Conservation (phyloP, 305 asterid genomes). For the Solanum chacoense region DNA sequence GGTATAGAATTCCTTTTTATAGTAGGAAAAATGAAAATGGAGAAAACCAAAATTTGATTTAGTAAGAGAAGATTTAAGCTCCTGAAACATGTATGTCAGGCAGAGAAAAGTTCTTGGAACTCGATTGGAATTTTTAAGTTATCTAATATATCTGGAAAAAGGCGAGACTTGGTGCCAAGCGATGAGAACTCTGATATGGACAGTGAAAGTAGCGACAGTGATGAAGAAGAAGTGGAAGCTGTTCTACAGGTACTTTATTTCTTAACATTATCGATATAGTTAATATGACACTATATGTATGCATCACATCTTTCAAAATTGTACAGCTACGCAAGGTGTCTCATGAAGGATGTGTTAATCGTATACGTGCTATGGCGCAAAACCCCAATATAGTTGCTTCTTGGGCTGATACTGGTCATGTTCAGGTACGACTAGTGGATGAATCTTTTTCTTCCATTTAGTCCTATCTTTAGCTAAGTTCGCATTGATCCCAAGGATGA, state of each 20-base stretch:
- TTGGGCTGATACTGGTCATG: slow-evolving; percentile 68
- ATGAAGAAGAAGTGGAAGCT: slow-evolving; percentile 46
- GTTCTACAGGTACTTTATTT: slow-evolving; percentile 33
- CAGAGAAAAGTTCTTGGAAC: background rate
- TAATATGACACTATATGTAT: background rate
- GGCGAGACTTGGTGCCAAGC: slow-evolving; percentile 46
- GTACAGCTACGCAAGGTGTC: slow-evolving; percentile 23
- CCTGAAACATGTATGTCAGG: background rate
- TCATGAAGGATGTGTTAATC: slow-evolving; percentile 31
- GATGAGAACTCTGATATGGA: slow-evolving; percentile 48
- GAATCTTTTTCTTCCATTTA: background rate
- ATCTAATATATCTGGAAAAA: slow-evolving; percentile 68
- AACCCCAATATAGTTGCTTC: slow-evolving; percentile 81
- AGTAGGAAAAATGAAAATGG: background rate
- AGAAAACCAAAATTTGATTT: background rate
- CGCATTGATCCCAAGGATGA: background rate
- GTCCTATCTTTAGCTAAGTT: background rate
- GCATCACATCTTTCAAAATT: background rate
- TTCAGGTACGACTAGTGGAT: slow-evolving; percentile 42
- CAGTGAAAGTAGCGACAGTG: slow-evolving; percentile 68
- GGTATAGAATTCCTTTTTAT: background rate
- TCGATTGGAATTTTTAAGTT: background rate
- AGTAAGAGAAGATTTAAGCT: background rate
- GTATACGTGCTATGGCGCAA: slow-evolving; percentile 37
- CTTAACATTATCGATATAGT: background rate